Evolutionary conservation across 2,329 filamentous ascomycete species (phyloP).

Genomic region (Monosporascus ibericus): DNA sequence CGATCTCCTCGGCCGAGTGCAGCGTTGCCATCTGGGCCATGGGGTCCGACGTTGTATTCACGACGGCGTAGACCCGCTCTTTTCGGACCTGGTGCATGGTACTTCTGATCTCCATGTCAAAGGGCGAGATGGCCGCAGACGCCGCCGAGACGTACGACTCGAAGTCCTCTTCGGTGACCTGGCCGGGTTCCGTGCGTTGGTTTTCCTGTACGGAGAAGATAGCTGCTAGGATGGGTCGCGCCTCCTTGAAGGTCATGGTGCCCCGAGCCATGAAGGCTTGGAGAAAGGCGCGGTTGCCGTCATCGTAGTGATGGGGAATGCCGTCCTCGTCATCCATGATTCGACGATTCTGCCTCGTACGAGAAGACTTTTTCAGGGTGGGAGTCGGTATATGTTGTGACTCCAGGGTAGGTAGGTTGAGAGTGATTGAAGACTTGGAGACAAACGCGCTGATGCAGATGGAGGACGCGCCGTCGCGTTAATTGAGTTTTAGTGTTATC

Average conservation of each 20-base stretch:
- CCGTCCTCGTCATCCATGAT: conserved; percentile 25
- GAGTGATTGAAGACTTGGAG: too few relatives aligned
- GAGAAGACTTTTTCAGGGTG: not conserved
- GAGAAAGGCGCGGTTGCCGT: conserved; percentile 80
- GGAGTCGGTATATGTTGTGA: not conserved
- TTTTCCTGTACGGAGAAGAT: conserved; percentile 57
- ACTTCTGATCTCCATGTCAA: conserved; percentile 83
- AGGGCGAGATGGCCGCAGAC: conserved; percentile 66
- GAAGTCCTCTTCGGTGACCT: conserved; percentile 65
- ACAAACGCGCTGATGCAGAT: not conserved
- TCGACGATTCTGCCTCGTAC: not conserved
- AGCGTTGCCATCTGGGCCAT: conserved; percentile 83
- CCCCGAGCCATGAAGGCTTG: conserved; percentile 80
- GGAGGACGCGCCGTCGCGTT: conserved; percentile 7
- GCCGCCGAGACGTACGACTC: conserved; percentile 62
- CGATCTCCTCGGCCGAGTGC: conserved; percentile 75
- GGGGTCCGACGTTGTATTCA: conserved; percentile 82
- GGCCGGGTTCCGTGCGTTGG: conserved; percentile 37
- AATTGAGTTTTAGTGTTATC: not conserved
- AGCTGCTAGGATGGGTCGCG: conserved; percentile 66
- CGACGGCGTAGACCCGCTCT: conserved; percentile 69
- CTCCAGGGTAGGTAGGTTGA: too few relatives aligned
- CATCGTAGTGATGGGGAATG: conserved; percentile 34
- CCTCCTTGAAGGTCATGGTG: conserved; percentile 68
- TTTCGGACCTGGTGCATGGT: conserved; percentile 62